Conservation (phyloP, 202 grass and related monocot genomes). For the Eragrostis tef region DNA sequence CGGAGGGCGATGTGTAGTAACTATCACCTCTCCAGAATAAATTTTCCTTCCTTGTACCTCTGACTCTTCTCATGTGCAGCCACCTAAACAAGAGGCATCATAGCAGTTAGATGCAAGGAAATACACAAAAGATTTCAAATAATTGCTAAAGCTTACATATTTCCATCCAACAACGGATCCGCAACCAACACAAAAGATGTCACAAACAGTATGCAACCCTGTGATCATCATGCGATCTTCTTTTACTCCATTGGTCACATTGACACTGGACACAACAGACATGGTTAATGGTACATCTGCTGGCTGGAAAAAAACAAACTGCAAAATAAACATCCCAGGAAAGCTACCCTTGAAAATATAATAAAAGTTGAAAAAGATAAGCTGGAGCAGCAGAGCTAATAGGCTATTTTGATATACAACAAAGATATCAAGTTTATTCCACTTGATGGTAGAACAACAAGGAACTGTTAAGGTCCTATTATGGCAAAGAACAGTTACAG, state of each 20-base stretch:
- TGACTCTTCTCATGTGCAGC: constrained; percentile 72
- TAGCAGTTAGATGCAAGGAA: constrained; percentile 36
- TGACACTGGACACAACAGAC: constrained; percentile 63
- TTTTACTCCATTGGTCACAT: constrained; percentile 83
- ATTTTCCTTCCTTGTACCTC: constrained; percentile 99
- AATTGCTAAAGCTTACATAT: constrained; percentile 74
- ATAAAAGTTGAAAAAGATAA: background rate
- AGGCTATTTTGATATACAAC: background rate
- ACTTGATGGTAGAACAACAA: background rate
- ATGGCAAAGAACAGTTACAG: background rate
- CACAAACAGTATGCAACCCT: constrained; percentile 91
- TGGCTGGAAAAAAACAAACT: background rate
- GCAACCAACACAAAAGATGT: constrained; percentile 98
- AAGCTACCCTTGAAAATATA: background rate
- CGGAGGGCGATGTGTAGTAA: constrained; percentile 4
- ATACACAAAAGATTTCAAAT: constrained; percentile 33
- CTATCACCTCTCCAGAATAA: constrained; percentile 85
- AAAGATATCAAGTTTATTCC: constrained; percentile 13
- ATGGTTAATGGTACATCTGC: constrained; percentile 44
- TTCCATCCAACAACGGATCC: constrained; percentile 99
- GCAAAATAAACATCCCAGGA: background rate
- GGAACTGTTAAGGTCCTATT: background rate
- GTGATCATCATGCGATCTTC: constrained; percentile 96
- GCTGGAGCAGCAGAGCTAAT: background rate
- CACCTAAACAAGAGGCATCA: constrained; percentile 57